phyloP scores from a whole-genome alignment of 345 rosid species.

The Eucalyptus tenuipes region DNA sequence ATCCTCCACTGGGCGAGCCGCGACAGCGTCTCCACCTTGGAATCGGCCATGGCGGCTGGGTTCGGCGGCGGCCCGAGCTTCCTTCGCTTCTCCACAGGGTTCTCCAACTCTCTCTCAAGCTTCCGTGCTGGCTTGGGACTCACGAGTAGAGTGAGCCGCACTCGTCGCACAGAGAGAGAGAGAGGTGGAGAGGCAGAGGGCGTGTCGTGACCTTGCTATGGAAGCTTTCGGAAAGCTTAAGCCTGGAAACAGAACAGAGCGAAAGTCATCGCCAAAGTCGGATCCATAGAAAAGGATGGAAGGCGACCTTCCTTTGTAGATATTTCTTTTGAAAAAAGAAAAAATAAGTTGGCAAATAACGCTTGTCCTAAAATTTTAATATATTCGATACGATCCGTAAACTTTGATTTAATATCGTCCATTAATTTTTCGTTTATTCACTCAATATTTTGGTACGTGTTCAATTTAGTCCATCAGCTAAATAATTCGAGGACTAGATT shows the following conservation, averaged over 20 bases:
- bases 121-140: not conserved
- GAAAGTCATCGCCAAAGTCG: not conserved
- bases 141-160: not conserved
- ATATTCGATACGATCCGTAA: rapidly evolving
- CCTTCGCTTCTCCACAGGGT: not conserved
- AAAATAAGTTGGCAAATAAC: not conserved
- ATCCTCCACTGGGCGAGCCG: constrained; percentile 92
- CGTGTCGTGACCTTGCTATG: not conserved
- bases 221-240: not conserved
- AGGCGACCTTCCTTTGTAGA: not conserved
- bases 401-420: rapidly evolving
- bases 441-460: rapidly evolving
- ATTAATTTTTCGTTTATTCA: no score
- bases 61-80: not conserved
- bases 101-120: not conserved
- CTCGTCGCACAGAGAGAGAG: not conserved
- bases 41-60: constrained; percentile 12
- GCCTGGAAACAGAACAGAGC: not conserved
- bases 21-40: constrained; percentile 83
- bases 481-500: rapidly evolving
- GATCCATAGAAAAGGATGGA: not conserved
- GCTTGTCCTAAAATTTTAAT: no score
- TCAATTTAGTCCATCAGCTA: no score
- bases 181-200: not conserved
- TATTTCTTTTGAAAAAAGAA: not conserved